Conservation (phyloP, 2,329 filamentous ascomycete genomes). For the Ambrosiella cleistominuta region DNA sequence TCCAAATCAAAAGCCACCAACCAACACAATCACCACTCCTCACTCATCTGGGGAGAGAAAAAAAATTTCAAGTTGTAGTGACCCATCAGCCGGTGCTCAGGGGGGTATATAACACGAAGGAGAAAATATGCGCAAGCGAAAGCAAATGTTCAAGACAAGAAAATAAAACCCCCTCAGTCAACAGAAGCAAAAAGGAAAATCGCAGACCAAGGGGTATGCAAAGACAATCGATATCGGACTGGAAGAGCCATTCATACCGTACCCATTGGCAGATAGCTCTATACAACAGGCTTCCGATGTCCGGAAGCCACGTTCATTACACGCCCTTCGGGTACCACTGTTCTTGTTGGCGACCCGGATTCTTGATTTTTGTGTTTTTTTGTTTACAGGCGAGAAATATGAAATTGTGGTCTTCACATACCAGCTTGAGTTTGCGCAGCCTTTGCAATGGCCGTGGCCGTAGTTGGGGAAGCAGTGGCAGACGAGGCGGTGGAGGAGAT, state of each 20-base stretch:
- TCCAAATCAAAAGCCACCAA: too few species aligned
- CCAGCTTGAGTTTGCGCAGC: conserved; percentile 13
- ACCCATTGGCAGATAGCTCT: background rate
- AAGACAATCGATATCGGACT: too few species aligned
- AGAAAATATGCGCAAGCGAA: too few species aligned
- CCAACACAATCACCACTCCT: too few species aligned
- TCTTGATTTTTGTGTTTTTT: background rate
- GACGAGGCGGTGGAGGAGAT: conserved; percentile 5
- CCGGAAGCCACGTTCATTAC: background rate
- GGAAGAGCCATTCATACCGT: background rate
- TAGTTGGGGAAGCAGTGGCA: conserved; percentile 7
- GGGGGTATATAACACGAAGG: too few species aligned
- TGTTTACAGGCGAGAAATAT: background rate
- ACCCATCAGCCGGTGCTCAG: too few species aligned
- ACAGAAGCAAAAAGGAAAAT: background rate
- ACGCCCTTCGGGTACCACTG: background rate
- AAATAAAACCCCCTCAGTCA: too few species aligned
- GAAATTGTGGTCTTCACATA: conserved; percentile 3
- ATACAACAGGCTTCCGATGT: background rate
- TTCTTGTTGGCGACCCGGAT: background rate
- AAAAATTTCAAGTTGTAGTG: too few species aligned
- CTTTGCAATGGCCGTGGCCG: conserved; percentile 10
- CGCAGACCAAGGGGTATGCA: too few species aligned
- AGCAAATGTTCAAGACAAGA: too few species aligned
- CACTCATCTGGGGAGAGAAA: too few species aligned